Base-by-base conservation (phyloP, 2,329 filamentous ascomycete genomes). In the Nemania sp. region DNA sequence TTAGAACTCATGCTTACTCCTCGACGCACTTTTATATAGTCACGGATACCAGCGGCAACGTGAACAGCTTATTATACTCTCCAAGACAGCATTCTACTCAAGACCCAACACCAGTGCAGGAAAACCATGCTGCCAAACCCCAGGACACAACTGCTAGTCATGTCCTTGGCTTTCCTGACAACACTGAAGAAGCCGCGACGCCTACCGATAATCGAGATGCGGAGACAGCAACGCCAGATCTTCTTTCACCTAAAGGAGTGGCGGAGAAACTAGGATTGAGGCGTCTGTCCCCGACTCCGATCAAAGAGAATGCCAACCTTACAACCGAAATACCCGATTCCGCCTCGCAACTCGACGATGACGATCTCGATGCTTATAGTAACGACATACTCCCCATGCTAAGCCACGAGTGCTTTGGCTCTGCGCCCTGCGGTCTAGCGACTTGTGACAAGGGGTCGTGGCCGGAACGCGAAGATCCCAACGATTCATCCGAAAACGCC, bases 41-140 rank as follows among this genome's bases (percentile, higher is more conserved):
- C 22, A 72, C 70, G 46, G 79, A 81, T 57, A 66, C 66, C 6
- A 62, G 65, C 20, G 79, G 79, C 8, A 80, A 80, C 52, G 64
- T 70, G 51, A 82, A 82, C 66, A 80, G 80, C 56, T 53, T 78
- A 17, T 52, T 80, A 30, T 68, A 67, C 17, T 66, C 72, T n/a
- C 64, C 66, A 8, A 46, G 62, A 15, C 52, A 53, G 39, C 40
- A 48, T 5, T 26, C 59, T 11, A 52, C 61, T n/a, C 50, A 63
- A 47, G 52, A 48, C 15, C 53, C 51, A 14, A 33, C 54, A 5
- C 41, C 59, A 7, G 31, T 54, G n/a, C 55, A 53, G 26, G 59
- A 59, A 19, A 45, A 54, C 11, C 28, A 45, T 14, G 39, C 54
- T 26, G 46, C 49, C n/a, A 60, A 62, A 30, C 31, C 54, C 14